Conservation (phyloP, 2,329 filamentous ascomycete genomes). For the Fusarium nodosum region DNA sequence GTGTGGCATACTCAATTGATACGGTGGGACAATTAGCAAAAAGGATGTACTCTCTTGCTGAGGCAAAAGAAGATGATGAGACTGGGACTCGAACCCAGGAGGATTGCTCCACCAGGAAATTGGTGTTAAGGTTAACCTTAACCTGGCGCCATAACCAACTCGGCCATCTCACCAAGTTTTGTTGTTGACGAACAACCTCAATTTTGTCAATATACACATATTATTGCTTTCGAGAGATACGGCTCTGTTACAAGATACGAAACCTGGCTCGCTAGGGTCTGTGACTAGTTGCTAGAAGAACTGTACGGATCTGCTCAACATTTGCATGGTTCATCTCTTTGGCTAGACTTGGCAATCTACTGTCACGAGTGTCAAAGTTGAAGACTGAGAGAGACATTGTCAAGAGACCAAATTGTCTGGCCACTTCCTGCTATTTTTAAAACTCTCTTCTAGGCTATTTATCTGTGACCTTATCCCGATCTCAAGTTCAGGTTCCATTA, state of each 20-base stretch:
- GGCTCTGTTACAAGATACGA: not conserved
- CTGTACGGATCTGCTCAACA: not conserved
- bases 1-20: not conserved
- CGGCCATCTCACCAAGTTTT: constrained; percentile 36
- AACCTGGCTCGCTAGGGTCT: not conserved
- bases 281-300: not conserved
- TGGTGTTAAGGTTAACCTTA: constrained; percentile 39
- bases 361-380: not conserved
- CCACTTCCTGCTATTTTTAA: no score
- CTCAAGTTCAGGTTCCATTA: no score
- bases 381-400: not conserved
- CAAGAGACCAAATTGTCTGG: no score
- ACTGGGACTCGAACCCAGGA: constrained; percentile 41
- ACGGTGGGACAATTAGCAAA: not conserved
- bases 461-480: no score
- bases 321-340: not conserved
- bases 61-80: constrained; percentile 31
- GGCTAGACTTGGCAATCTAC: not conserved
- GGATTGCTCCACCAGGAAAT: constrained; percentile 41
- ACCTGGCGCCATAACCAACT: constrained; percentile 42
- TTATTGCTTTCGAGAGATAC: no score
- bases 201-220: fast-evolving
- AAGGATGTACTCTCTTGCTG: not conserved
- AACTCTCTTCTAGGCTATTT: no score
- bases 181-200: fast-evolving